Evolutionary conservation across 208 protist genomes (phyloP), one percentile per base, ranked within the genome.

Genomic region (Histomonas meleagridis): DNA sequence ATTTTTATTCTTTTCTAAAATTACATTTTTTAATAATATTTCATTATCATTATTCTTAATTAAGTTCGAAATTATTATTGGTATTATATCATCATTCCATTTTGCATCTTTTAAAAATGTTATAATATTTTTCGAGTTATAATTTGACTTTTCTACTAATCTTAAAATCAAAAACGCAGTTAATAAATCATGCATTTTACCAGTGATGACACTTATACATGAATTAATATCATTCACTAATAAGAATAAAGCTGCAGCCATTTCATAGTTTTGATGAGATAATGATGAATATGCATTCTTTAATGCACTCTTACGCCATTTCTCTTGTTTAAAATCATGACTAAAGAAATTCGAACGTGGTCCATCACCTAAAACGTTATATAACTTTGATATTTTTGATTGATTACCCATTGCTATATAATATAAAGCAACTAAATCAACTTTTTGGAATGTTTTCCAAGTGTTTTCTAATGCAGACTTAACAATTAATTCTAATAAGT

Each of bases 221-320:
- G 35, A 55, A 51, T n/a, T 57, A 26, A 86, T 28, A 16, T 86
- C 46, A 38, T 28, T 28, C 18, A 46, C 76, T 5, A 86, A 18
- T 38, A 86, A 86, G 16, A 86, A 86, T 23, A 86, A 55, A 18
- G 76, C 32, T 57, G 76, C 76, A 46, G 40, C 40, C 76, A 86
- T 86, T 28, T 51, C 23, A 55, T 55, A 55, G 35, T 86, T 86
- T 26, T 55, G 46, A 26, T 46, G 7, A 1, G 76, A 86, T 7
- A 86, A 35, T 38, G 46, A 55, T 2, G 40, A 53, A 49, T 86
- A 86, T 38, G 76, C 76, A 86, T 86, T 86, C 18, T 86, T 86
- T 2, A 86, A 16, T 3, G 76, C 76, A 38, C 0, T 32, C 16
- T 86, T 86, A 12, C 76, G 40, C 40, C 40, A 86, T 46, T 55